Evolutionary conservation across 345 rosid species (phyloP).

Genomic region (Aquilaria malaccensis): DNA sequence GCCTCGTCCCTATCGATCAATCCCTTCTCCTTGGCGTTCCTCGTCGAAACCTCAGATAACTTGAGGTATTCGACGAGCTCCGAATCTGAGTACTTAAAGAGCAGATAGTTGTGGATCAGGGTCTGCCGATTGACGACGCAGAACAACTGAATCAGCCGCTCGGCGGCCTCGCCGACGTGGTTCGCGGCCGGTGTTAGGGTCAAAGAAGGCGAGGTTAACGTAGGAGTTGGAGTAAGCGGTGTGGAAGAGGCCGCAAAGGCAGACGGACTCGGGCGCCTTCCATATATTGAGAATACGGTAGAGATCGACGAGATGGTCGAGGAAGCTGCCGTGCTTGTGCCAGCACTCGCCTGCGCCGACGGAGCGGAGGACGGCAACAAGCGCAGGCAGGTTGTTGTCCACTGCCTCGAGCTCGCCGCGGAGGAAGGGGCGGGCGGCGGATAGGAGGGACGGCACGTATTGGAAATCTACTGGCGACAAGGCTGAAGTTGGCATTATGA

Average conservation of each 20-base stretch:
- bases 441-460: constrained; percentile 32
- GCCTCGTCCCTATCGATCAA: constrained; percentile 45
- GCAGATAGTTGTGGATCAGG: constrained; percentile 73
- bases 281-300: constrained; percentile 79
- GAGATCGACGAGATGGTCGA: constrained; percentile 74
- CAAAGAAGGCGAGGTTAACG: constrained; percentile 85
- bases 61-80: constrained; percentile 67
- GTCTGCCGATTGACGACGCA: constrained; percentile 79
- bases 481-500: constrained; percentile 20
- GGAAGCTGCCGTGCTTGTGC: constrained; percentile 97
- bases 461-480: constrained; percentile 6
- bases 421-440: constrained; percentile 76
- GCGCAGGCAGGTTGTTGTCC: constrained; percentile 53
- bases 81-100: constrained; percentile 60
- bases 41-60: constrained; percentile 45
- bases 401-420: constrained; percentile 72
- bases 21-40: constrained; percentile 56
- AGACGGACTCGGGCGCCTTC: constrained; percentile 70
- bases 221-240: constrained; percentile 95
- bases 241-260: constrained; percentile 92
- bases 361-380: constrained; percentile 63
- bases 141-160: constrained; percentile 76
- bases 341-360: constrained; percentile 99
- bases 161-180: constrained; percentile 82
- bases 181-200: constrained; percentile 76